Conservation (phyloP, 129 eudicot species). For the Arctium lappa region DNA sequence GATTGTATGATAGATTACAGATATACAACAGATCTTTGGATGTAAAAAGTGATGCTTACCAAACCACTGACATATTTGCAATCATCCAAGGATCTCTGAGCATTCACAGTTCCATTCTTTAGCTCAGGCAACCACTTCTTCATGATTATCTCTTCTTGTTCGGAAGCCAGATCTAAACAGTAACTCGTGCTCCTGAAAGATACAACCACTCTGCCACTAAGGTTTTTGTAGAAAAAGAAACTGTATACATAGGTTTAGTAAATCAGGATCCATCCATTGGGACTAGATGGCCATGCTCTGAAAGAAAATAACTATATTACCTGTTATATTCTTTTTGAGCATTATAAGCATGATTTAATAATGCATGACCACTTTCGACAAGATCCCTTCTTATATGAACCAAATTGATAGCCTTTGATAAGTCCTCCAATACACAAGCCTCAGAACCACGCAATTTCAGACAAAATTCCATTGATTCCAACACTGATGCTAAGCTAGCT, state of each 20-base stretch:
- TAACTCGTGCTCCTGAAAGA: constrained; percentile 62
- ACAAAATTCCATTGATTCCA: constrained; percentile 88
- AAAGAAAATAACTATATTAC: constrained; percentile 28
- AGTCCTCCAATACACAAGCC: constrained; percentile 82
- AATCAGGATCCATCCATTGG: not conserved
- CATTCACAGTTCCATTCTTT: constrained; percentile 46
- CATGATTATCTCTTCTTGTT: constrained; percentile 66
- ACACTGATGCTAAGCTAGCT: constrained; percentile 72
- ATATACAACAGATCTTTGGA: not conserved
- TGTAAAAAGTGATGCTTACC: constrained; percentile 47
- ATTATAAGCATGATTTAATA: constrained; percentile 79
- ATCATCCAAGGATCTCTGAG: constrained; percentile 71
- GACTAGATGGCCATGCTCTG: not conserved
- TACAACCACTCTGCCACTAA: not conserved
- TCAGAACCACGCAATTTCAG: constrained; percentile 85
- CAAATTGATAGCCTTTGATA: constrained; percentile 82
- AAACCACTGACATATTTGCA: constrained; percentile 81
- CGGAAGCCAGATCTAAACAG: constrained; percentile 76
- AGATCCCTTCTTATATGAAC: constrained; percentile 77
- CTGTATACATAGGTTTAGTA: not conserved
- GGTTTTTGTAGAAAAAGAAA: not conserved
- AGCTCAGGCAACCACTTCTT: constrained; percentile 83
- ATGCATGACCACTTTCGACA: constrained; percentile 83
- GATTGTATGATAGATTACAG: not conserved
- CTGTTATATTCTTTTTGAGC: constrained; percentile 75